phyloP scores from a whole-genome alignment of 2,329 filamentous ascomycete species.

The Amylocarpus encephaloides region DNA sequence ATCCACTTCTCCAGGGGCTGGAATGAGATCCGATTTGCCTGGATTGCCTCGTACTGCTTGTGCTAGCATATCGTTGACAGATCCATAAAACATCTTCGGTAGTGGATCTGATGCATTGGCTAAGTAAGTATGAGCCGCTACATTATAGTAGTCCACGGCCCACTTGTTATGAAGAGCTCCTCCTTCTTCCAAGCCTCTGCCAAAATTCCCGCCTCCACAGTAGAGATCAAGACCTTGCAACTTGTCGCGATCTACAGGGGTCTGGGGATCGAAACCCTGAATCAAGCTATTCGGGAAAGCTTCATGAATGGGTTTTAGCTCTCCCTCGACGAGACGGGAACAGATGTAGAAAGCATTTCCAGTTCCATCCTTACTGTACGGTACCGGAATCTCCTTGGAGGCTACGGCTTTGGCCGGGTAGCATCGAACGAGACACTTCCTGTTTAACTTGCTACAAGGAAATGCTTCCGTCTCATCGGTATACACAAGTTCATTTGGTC shows the following conservation, averaged over 20 bases:
- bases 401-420: slow-evolving; percentile 37
- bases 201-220: slow-evolving; percentile 72
- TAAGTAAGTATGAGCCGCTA: slow-evolving; percentile 66
- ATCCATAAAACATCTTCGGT: slow-evolving; percentile 58
- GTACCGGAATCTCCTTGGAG: slow-evolving; percentile 42
- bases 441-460: slow-evolving; percentile 38
- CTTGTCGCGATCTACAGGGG: slow-evolving; percentile 27
- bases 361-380: slow-evolving; percentile 59
- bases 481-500: slow-evolving; percentile 47
- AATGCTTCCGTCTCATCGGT: slow-evolving; percentile 40
- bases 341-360: slow-evolving; percentile 63
- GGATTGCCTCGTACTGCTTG: slow-evolving; percentile 47
- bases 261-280: slow-evolving; percentile 49
- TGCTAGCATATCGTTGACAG: slow-evolving; percentile 61
- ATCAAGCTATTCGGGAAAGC: slow-evolving; percentile 35
- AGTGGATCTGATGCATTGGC: slow-evolving; percentile 48
- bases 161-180: slow-evolving; percentile 58
- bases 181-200: slow-evolving; percentile 67
- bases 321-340: slow-evolving; percentile 30
- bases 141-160: slow-evolving; percentile 59
- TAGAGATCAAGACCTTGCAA: slow-evolving; percentile 65
- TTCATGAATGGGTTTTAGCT: slow-evolving; percentile 32
- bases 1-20: slow-evolving; percentile 56
- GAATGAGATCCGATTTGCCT: slow-evolving; percentile 39
- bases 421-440: slow-evolving; percentile 54